These are phyloP conservation scores for Acacia crassicarpa DNA, from an alignment of 306 rosid species.

Conservation along the genomic window DNA sequence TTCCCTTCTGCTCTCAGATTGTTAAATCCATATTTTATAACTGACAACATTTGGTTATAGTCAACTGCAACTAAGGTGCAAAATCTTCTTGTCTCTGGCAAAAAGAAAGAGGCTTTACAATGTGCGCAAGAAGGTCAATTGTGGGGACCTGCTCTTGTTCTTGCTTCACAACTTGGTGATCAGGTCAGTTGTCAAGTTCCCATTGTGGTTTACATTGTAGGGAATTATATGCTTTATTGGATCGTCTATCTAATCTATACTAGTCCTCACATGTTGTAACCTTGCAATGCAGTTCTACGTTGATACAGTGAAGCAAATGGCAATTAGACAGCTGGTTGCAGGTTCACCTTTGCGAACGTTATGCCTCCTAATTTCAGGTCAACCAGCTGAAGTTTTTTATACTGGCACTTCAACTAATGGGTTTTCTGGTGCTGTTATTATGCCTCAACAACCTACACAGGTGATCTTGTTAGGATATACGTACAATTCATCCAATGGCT, in stretches of 20 bases:
- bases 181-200: constrained; percentile 52
- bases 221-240: background rate
- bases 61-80: constrained; percentile 93
- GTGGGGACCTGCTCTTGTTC: constrained; percentile 99
- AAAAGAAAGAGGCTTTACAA: constrained; percentile 86
- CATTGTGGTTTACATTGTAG: constrained; percentile 12
- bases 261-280: constrained; percentile 13
- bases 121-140: constrained; percentile 91
- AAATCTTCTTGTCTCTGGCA: constrained; percentile 83
- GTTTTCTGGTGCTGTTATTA: constrained; percentile 34
- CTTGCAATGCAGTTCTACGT: constrained; percentile 75
- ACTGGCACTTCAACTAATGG: constrained; percentile 32
- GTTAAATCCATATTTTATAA: constrained; percentile 9
- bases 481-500: constrained; percentile 15
- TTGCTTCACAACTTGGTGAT: constrained; percentile 93
- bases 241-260: constrained; percentile 20
- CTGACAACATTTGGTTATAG: constrained; percentile 58
- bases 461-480: constrained; percentile 42
- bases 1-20: background rate
- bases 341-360: constrained; percentile 94
- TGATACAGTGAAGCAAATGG: constrained; percentile 93
- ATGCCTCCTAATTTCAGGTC: constrained; percentile 92
- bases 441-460: constrained; percentile 60
- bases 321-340: constrained; percentile 68
- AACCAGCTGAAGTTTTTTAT: constrained; percentile 94